Evolutionary conservation across 2,329 filamentous ascomycete species (phyloP).

Genomic region (Botryotinia narcissicola): DNA sequence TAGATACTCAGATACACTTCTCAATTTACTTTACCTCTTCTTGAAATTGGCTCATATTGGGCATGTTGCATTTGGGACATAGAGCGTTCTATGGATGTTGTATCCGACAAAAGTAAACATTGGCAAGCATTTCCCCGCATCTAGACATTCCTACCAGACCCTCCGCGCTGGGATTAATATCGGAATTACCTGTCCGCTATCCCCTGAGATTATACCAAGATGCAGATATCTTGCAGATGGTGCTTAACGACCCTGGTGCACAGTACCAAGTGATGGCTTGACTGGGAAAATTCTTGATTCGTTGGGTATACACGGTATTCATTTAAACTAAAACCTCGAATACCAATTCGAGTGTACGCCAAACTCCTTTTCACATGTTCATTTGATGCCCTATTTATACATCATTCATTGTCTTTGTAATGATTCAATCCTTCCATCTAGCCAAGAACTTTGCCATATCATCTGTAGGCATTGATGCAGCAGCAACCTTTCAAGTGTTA

Average conservation of each 20-base stretch:
- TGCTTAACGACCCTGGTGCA: background rate
- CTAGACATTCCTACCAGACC: background rate
- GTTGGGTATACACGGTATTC: slow-evolving; percentile 19
- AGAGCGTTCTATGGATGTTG: background rate
- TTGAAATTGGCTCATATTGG: background rate
- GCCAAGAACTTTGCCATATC: slow-evolving; percentile 41
- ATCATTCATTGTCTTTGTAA: background rate
- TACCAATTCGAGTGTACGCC: slow-evolving; percentile 12
- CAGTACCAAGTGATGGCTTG: background rate
- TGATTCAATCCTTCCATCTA: slow-evolving; percentile 41
- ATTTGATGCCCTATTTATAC: background rate
- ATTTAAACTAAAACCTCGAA: slow-evolving; percentile 11
- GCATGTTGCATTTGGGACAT: background rate
- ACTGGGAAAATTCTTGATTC: slow-evolving; percentile 18
- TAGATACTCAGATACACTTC: background rate
- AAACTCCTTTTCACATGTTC: slow-evolving; percentile 16
- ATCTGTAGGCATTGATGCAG: slow-evolving; percentile 37
- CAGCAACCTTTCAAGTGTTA: slow-evolving; percentile 33
- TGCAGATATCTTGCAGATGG: slow-evolving; percentile 10
- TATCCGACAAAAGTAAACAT: background rate
- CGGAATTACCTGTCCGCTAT: slow-evolving; percentile 11
- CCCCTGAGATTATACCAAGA: background rate
- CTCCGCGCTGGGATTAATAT: background rate
- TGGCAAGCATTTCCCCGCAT: slow-evolving; percentile 17
- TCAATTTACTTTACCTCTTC: background rate